Conservation (phyloP, 2,329 filamentous ascomycete species). For the Paecilomyces sp. region DNA sequence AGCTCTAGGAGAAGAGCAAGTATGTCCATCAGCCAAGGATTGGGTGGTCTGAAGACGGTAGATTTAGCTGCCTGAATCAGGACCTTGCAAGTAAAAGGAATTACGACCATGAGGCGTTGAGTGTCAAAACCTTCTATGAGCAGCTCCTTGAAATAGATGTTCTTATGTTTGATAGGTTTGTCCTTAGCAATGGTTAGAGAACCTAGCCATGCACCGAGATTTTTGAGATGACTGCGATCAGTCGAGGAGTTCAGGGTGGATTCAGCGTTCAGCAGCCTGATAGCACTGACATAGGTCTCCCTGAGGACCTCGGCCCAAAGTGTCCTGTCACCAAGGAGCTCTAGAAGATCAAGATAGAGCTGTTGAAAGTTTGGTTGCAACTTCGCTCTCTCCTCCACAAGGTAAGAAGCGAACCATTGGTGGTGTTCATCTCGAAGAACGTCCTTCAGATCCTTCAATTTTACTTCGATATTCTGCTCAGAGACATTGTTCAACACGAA, state of each 20-base stretch:
- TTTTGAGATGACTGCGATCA: slow-evolving; percentile 85
- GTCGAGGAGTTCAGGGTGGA: slow-evolving; percentile 74
- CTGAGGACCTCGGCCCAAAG: slow-evolving; percentile 86
- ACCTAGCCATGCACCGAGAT: slow-evolving; percentile 88
- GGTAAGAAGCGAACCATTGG: slow-evolving; percentile 92
- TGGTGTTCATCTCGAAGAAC: slow-evolving; percentile 74
- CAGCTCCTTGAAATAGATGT: slow-evolving; percentile 94
- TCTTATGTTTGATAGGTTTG: slow-evolving; percentile 91
- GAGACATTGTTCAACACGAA: slow-evolving; percentile 97
- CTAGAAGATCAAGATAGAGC: slow-evolving; percentile 84
- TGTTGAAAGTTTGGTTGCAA: slow-evolving; percentile 95
- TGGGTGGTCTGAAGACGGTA: slow-evolving; percentile 85
- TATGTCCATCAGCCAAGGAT: slow-evolving; percentile 97
- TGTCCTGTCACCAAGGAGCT: slow-evolving; percentile 68
- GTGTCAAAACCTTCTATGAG: slow-evolving; percentile 90
- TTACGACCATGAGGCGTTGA: slow-evolving; percentile 82
- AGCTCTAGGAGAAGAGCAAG: slow-evolving; percentile 84
- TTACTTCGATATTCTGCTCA: slow-evolving; percentile 75
- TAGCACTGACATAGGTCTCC: slow-evolving; percentile 82
- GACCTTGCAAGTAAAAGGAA: slow-evolving; percentile 97
- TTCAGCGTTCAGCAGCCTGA: slow-evolving; percentile 85
- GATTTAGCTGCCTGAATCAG: slow-evolving; percentile 77
- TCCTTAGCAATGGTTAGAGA: slow-evolving; percentile 87
- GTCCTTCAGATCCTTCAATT: slow-evolving; percentile 73
- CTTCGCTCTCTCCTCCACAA: slow-evolving; percentile 94